Conservation (phyloP, 2,329 filamentous ascomycete species). For the Chaetoscypha palmicola region DNA sequence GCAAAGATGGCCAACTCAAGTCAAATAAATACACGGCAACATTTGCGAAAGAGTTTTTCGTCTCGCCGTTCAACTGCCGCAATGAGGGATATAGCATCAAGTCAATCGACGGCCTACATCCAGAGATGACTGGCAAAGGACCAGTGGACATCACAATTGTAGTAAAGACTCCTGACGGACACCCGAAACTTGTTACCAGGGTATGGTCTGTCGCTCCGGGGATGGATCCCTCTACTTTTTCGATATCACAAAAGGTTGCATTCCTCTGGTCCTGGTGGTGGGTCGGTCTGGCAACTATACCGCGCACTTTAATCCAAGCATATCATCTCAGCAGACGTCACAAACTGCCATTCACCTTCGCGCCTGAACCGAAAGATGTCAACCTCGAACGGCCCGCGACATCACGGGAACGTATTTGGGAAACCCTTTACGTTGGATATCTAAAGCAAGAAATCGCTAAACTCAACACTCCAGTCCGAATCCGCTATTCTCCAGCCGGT, state of each 20-base stretch:
- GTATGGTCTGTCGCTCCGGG: constrained; percentile 47
- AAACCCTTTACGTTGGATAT: constrained; percentile 42
- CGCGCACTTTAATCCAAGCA: constrained; percentile 58
- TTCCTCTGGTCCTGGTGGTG: constrained; percentile 57
- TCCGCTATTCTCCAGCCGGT: constrained; percentile 50
- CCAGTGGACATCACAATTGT: constrained; percentile 54
- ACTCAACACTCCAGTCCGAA: constrained; percentile 37
- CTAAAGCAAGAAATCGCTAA: constrained; percentile 43
- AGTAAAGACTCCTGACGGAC: constrained; percentile 49
- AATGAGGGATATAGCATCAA: constrained; percentile 47
- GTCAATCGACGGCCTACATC: constrained; percentile 41
- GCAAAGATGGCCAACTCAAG: background rate
- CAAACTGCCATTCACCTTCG: constrained; percentile 56
- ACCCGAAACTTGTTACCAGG: constrained; percentile 54
- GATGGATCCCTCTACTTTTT: constrained; percentile 43
- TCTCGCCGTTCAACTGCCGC: constrained; percentile 66
- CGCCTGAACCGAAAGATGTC: constrained; percentile 52
- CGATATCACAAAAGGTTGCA: constrained; percentile 33
- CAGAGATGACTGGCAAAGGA: constrained; percentile 33
- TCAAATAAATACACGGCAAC: constrained; percentile 38
- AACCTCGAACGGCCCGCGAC: constrained; percentile 50
- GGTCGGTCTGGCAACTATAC: constrained; percentile 60
- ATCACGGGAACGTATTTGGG: constrained; percentile 40
- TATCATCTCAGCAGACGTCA: constrained; percentile 47
- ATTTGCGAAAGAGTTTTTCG: constrained; percentile 68